Evolutionary conservation across 371 early-diverging fungal species (phyloP), one percentile per base, ranked within the genome.

Genomic region (Mortierella sp.): DNA sequence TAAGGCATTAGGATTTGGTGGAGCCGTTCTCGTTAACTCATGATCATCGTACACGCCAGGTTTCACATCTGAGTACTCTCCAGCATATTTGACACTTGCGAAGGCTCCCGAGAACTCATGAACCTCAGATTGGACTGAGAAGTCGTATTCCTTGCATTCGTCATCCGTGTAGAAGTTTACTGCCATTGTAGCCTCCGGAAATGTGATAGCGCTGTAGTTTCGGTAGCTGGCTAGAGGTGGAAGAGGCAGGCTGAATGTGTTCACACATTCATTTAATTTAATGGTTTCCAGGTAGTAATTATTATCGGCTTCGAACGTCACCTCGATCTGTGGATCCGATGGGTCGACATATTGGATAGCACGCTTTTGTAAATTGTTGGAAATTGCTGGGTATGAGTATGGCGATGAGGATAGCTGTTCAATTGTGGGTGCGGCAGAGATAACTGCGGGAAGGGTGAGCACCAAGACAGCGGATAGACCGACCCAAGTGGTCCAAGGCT

Each of bases 161-260:
- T 70, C 67, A 35, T 80, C 81, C 61, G 59, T 42, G 28, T 74
- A 80, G 31, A 70, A 80, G 34, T 80, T 80, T 37, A 80, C 26
- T 29, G 53, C 71, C 68, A 67, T 66, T 1, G 58, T 64, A 0
- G 51, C 23, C 1, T 70, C 71, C 9, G 22, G 4, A 13, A 68
- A 49, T 5, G 22, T 53, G 29, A 80, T 67, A 54, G 63, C 59
- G 26, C 29, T 40, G 64, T 69, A 78, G 4, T 60, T 47, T 13
- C 55, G 43, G 43, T 45, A 29, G 13, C 31, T 49, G 40, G 59
- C 22, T 1, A 35, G 19, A 60, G 35, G 35, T 28, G 31, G 51
- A 35, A 58, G 12, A 31, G 58, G 34, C 28, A 63, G 45, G 6
- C 28, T 26, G 17, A 49, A 31, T 5, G 29, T 23, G 65, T 28